Percentiles rank a stretch among this genome's conserved stretches.
Conservation (phyloP, 2,329 filamentous ascomycete species). For the Myriosclerotinia curreyana region DNA sequence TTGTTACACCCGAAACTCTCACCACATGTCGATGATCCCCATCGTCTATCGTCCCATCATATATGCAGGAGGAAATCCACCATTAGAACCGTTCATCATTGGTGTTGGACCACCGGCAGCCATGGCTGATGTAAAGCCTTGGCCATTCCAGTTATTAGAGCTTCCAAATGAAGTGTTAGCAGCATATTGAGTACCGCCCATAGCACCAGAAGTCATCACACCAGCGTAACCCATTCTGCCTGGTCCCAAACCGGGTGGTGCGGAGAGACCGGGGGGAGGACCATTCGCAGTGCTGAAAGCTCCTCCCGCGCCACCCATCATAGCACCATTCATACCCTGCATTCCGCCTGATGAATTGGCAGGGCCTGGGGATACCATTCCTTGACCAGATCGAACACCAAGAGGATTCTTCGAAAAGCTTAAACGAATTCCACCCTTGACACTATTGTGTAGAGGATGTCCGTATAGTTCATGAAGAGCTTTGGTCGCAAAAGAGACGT, state of each 20-base stretch:
- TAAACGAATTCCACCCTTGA: constrained; percentile 90
- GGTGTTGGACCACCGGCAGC: constrained; percentile 35
- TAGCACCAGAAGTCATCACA: constrained; percentile 29
- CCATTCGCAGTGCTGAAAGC: constrained; percentile 48
- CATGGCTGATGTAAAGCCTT: constrained; percentile 35
- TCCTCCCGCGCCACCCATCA: constrained; percentile 42
- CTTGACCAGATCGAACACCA: constrained; percentile 79
- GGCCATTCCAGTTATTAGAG: constrained; percentile 36
- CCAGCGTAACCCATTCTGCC: constrained; percentile 34
- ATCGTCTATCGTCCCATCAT: constrained; percentile 40
- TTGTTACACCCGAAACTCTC: constrained; percentile 4
- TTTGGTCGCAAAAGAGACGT: constrained; percentile 87
- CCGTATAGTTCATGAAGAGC: constrained; percentile 88
- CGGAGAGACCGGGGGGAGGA: constrained; percentile 76
- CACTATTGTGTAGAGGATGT: constrained; percentile 79
- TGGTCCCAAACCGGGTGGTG: constrained; percentile 67
- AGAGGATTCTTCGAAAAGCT: constrained; percentile 98
- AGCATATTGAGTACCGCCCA: constrained; percentile 33
- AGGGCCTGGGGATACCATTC: constrained; percentile 39
- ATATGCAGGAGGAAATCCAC: constrained; percentile 39
- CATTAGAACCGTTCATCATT: constrained; percentile 36
- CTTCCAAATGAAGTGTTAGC: constrained; percentile 30
- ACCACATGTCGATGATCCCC: constrained; percentile 7
- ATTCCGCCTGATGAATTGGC: constrained; percentile 46
- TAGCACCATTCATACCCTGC: constrained; percentile 58